Evolutionary conservation across 2,329 filamentous ascomycete genomes (phyloP), one percentile per base, ranked within the genome.

Genomic region (Calonectria montana): DNA sequence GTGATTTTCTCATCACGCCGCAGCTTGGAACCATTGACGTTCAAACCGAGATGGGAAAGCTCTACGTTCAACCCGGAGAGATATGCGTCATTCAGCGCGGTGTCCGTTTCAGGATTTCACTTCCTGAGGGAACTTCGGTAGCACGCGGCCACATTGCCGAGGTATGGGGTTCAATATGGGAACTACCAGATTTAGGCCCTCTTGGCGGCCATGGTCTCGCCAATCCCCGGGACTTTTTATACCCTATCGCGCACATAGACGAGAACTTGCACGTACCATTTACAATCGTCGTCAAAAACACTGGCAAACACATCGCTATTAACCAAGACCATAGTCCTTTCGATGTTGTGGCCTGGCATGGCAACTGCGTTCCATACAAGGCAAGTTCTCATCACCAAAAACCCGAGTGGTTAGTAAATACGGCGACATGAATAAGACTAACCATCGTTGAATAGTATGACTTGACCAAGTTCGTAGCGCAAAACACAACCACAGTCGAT

Each of bases 321-420:
- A 86, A 85, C 41, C 92, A 94, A 79, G 84, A 84, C 35, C 91
- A 93, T 80, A 90, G 88, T 3, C 92, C 92, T 0, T 94, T 93
- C 77, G 91, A 94, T 75, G 91, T 93, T 2, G 90, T 93, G 0
- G 91, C 90, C 2, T 93, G 92, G 91, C 91, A 93, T 75, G 92
- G 91, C 31, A 91, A 89, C 67, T 92, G 92, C 79, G 89, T 90
- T 65, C 88, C 87, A 0, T 89, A 87, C 82, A 89, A 89, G 80
- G 53, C 16, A 27, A 39, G 53, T 57, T 53, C 8, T 16, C 12
- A 9, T n/a, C 31, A 12, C 7, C 10, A 1, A 35, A 9, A 31
- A 12, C 5, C 4, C n/a, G 15, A 23, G 10, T 29, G 16, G 3
- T 5, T 29, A 8, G 3, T 5, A 18, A 3, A 21, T 4, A 3